A percentile compares a stretch with the other conserved stretches of the same genome.
These are phyloP conservation scores for Macrophomina pseudophaseolina DNA, from an alignment of 2,329 filamentous ascomycete genomes.

Conservation along the genomic window DNA sequence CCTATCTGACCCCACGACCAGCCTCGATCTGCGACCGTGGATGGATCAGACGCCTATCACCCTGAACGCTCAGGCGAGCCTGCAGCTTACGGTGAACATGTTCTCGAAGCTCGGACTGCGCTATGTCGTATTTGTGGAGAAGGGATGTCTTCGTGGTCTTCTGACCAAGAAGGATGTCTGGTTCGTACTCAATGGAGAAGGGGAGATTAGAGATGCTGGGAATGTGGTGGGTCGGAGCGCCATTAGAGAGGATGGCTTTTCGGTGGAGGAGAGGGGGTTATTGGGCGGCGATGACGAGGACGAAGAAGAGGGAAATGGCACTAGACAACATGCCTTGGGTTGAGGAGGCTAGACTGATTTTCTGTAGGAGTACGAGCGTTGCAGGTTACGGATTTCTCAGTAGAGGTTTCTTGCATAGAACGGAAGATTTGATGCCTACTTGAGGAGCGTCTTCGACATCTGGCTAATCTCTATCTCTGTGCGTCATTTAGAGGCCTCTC, in stretches of 20 bases:
- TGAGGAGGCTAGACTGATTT: neutral
- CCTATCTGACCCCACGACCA: constrained; percentile 72
- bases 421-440: neutral
- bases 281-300: constrained; percentile 31
- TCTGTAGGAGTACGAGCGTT: constrained; percentile 14
- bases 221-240: constrained; percentile 40
- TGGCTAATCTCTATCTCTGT: neutral
- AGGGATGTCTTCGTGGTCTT: constrained; percentile 80
- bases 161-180: constrained; percentile 98
- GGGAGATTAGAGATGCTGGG: constrained; percentile 34
- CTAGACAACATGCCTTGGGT: neutral
- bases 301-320: neutral
- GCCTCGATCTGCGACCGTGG: constrained; percentile 91
- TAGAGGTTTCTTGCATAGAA: constrained; percentile 15
- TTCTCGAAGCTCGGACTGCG: constrained; percentile 93
- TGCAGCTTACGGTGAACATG: constrained; percentile 88
- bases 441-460: no score
- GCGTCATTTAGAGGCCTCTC: neutral
- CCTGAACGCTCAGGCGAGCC: constrained; percentile 73
- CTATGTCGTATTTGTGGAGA: constrained; percentile 86
- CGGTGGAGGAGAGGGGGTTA: constrained; percentile 47
- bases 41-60: constrained; percentile 99
- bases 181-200: constrained; percentile 83
- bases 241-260: constrained; percentile 38
- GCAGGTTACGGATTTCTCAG: neutral